phyloP scores from a whole-genome alignment of 495 filamentous ascomycete genomes.

The Extremus antarcticus region DNA sequence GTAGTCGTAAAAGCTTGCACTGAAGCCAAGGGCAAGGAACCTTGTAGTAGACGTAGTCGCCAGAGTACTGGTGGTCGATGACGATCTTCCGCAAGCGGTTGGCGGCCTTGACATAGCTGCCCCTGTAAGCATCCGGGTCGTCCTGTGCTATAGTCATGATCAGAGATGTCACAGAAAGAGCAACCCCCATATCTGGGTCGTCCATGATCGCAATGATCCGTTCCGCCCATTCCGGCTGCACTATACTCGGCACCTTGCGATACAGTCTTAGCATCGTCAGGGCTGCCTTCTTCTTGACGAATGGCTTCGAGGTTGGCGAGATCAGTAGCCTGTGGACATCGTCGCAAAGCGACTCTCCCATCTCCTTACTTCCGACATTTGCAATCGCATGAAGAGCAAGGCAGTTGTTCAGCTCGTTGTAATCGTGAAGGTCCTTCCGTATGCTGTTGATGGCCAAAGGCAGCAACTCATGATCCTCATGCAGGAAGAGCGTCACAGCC shows the following conservation, averaged over 20 bases:
- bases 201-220: slow-evolving; percentile 98
- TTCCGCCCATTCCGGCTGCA: slow-evolving; percentile 94
- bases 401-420: slow-evolving; percentile 96
- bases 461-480: slow-evolving; percentile 91
- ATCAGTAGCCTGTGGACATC: slow-evolving; percentile 94
- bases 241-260: slow-evolving; percentile 83
- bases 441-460: slow-evolving; percentile 98
- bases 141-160: slow-evolving; percentile 95
- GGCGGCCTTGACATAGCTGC: slow-evolving; percentile 86
- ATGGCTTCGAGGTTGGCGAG: slow-evolving; percentile 91
- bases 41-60: slow-evolving; percentile 96
- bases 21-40: slow-evolving; percentile 99
- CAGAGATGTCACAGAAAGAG: slow-evolving; percentile 88
- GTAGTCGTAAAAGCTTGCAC: slow-evolving; percentile 77
- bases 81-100: slow-evolving; percentile 77
- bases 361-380: slow-evolving; percentile 91
- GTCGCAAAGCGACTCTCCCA: slow-evolving; percentile 85
- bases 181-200: slow-evolving; percentile 87
- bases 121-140: slow-evolving; percentile 84
- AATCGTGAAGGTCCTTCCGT: slow-evolving; percentile 84
- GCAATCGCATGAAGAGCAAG: slow-evolving; percentile 97
- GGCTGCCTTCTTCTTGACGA: slow-evolving; percentile 99
- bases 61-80: slow-evolving; percentile 73
- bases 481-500: slow-evolving; percentile 91
- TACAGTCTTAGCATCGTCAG: slow-evolving; percentile 92